Evolutionary conservation across 2,329 filamentous ascomycete genomes (phyloP).

Genomic region (Incumbomyces delicatus): DNA sequence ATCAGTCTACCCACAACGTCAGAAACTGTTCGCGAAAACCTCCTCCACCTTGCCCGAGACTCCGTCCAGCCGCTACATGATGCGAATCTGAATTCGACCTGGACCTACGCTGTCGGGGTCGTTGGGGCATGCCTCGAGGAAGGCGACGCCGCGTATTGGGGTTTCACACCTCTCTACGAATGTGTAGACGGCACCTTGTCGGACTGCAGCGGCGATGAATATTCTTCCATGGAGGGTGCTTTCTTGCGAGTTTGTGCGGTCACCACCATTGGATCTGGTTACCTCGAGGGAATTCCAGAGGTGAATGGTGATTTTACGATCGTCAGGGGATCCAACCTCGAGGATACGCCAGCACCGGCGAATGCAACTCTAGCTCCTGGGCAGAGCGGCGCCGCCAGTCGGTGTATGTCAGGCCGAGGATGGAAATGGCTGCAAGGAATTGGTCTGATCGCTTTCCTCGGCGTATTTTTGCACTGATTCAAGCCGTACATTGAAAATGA

Average conservation of each 20-base stretch:
- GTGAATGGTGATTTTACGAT: background rate
- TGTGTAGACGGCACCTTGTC: background rate
- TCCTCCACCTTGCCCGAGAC: background rate
- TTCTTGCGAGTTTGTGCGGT: background rate
- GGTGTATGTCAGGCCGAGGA: too few relatives aligned
- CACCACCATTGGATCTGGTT: constrained; percentile 18
- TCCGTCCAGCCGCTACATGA: background rate
- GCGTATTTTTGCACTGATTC: too few relatives aligned
- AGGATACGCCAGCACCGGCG: too few relatives aligned
- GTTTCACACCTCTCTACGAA: background rate
- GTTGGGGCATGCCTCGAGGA: background rate
- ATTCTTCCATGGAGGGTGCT: background rate
- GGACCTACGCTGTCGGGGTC: background rate
- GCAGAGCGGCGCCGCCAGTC: too few relatives aligned
- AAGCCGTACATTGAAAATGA: too few relatives aligned
- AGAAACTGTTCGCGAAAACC: background rate
- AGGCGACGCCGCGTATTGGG: background rate
- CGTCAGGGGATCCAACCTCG: too few relatives aligned
- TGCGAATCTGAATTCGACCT: background rate
- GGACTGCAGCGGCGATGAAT: background rate
- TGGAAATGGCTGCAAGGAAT: too few relatives aligned
- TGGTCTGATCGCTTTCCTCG: too few relatives aligned
- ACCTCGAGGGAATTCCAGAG: constrained; percentile 11
- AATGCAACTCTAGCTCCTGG: too few relatives aligned
- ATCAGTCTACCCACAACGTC: background rate